Conservation (phyloP, 306 rosid species). For the Luffa acutangula region DNA sequence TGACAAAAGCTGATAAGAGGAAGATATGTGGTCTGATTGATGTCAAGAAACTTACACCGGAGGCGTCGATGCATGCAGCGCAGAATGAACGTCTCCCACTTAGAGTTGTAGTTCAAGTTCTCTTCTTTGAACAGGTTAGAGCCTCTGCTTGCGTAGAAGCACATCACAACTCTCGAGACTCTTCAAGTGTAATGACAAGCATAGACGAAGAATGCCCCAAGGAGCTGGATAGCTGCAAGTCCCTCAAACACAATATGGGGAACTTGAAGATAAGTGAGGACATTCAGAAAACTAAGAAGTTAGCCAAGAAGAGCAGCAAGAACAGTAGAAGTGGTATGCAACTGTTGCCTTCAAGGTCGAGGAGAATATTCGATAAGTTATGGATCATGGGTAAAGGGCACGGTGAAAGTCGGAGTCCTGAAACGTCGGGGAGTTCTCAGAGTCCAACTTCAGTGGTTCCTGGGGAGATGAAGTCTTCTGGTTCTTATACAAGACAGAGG, state of each 20-base stretch:
- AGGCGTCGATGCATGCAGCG: constrained; percentile 77
- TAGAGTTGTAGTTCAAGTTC: constrained; percentile 82
- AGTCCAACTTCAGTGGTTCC: constrained; percentile 76
- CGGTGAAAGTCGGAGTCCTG: constrained; percentile 69
- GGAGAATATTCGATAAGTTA: constrained; percentile 77
- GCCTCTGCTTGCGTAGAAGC: constrained; percentile 24
- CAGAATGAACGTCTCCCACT: constrained; percentile 91
- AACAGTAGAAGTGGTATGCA: constrained; percentile 74
- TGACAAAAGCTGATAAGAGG: constrained; percentile 75
- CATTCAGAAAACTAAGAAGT: constrained; percentile 26
- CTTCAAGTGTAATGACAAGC: constrained; percentile 21
- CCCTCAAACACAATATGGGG: constrained; percentile 36
- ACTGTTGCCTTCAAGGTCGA: constrained; percentile 71
- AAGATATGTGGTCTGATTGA: constrained; percentile 59
- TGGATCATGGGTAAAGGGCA: constrained; percentile 72
- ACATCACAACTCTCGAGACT: not conserved
- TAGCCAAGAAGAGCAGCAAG: constrained; percentile 63
- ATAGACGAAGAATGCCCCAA: constrained; percentile 33
- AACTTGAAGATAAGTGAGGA: constrained; percentile 48
- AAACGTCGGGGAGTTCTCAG: constrained; percentile 89
- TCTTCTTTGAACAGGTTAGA: constrained; percentile 79
- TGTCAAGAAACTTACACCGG: constrained; percentile 60
- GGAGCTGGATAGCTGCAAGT: constrained; percentile 32
- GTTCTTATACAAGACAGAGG: constrained; percentile 66
- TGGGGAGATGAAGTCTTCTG: constrained; percentile 61